Evolutionary conservation across 129 eudicot genomes (phyloP), one percentile per base, ranked within the genome.

Genomic region (Chrysanthemum makinoi): DNA sequence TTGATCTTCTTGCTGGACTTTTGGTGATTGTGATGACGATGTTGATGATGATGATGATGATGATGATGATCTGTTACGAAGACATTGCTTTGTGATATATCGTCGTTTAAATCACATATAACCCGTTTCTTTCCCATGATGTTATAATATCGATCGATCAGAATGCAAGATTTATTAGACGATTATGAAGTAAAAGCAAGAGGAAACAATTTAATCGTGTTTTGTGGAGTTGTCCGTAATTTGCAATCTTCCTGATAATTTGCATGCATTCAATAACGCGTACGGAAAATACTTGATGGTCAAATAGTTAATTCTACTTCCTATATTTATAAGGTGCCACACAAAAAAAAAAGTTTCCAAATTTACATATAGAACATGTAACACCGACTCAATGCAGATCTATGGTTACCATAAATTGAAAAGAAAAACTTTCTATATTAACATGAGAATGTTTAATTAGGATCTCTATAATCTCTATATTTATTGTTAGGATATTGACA

Each of bases 51-150:
- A 22, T 72, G 75, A 44, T 68, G 80, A 5, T 75, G 66, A 22
- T 22, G 24, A 56, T 65, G 75, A 24, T 60, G 67, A 53, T 69
- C 64, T 69, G 43, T 26, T 19, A 61, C 62, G 73, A 39, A 39
- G 46, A 46, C 61, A 16, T 75, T 28, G 19, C 65, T 70, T 33
- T 72, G 73, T 75, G 49, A 50, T 68, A 69, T 63, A 43, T 49
- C 39, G n/a, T 64, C 77, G 10, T 78, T 78, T 57, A 57, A 63
- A 71, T 50, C 73, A 9, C 72, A 78, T 53, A 72, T 56, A 65
- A 69, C 63, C 69, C 80, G 75, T 80, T 80, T 80, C 77, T 80
- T 80, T 69, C 80, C 80, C 84, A 80, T 80, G 51, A 53, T 68
- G 59, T 52, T 11, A 70, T 55, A 10, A 70, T 55, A 14, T 54